These are phyloP conservation scores for Prunus fruticosa DNA, from an alignment of 306 rosid species.

Conservation along the genomic window DNA sequence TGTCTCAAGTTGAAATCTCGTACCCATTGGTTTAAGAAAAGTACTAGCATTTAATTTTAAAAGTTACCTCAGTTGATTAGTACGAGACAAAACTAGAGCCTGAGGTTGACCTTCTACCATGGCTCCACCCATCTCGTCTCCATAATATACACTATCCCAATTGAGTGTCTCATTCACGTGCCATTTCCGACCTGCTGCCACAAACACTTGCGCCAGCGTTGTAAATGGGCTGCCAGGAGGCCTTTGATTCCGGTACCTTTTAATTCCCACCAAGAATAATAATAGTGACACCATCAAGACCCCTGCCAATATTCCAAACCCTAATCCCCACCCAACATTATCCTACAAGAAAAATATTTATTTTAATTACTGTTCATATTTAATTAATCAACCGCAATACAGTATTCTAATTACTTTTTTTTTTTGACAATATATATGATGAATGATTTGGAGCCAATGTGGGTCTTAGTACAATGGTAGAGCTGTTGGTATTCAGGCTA, in stretches of 20 bases:
- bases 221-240: conserved; percentile 65
- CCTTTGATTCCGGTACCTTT: conserved; percentile 40
- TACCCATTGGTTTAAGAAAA: no score
- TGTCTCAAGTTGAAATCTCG: no score
- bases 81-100: conserved; percentile 26
- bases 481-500: no score
- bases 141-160: conserved; percentile 22
- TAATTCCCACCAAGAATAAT: conserved; percentile 50
- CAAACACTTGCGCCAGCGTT: conserved; percentile 53
- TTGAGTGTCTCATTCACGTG: conserved; percentile 28
- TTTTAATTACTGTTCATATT: neutral
- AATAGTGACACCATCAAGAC: conserved; percentile 49
- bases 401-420: neutral
- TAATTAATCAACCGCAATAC: neutral
- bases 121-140: conserved; percentile 13
- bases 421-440: neutral
- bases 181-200: conserved; percentile 48
- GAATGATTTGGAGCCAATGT: neutral
- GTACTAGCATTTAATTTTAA: no score
- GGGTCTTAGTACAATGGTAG: no score
- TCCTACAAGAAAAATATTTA: conserved; percentile 32
- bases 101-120: conserved; percentile 20
- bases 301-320: conserved; percentile 50
- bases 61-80: conserved; percentile 47
- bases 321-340: conserved; percentile 66